Evolutionary conservation across 2,329 filamentous ascomycete species (phyloP), one percentile per base, ranked within the genome.

Genomic region (Dissoconium aciculare): DNA sequence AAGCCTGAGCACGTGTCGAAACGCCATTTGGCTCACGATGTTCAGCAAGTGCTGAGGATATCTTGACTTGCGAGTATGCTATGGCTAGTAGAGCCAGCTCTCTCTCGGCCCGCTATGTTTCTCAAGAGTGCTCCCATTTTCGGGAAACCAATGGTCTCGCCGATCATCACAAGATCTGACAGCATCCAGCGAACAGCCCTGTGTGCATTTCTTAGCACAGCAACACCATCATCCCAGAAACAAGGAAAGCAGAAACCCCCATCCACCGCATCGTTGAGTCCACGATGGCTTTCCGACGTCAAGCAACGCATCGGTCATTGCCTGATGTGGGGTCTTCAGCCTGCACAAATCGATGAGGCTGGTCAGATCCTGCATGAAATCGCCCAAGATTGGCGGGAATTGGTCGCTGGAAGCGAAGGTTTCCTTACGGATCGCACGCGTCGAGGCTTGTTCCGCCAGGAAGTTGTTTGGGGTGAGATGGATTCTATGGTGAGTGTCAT

Each of bases 401-500:
- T 89, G 34, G 57, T 79, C 16, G 78, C 75, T 0, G 80, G 79
- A 1, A 73, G 72, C 34, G 78, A 87, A 46, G 81, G 82, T 0
- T 91, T 74, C 51, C 54, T 89, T 39, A 79, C 74, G 0, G 67
- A 63, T 8, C 61, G 65, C 36, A 64, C 68, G 42, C 63, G 71
- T 30, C 69, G 66, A 27, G 71, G 79, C 0, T 50, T 87, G 17
- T 69, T 71, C 39, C 60, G 66, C 31, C 74, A 81, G 36, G 63
- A 66, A 40, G 75, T 91, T 14, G 73, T 71, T 0, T 91, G 81
- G 82, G 84, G 83, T 16, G 83, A 93, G 53, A 82, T 84, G 78
- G 64, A 72, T 41, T 58, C 54, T 42, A 71, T 71, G 67, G 67
- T 33, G 42, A 35, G 34, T 25, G 37, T 25, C 8, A 23, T 8